phyloP scores from a whole-genome alignment of 345 rosid genomes.

The Sisymbrium altissimum region DNA sequence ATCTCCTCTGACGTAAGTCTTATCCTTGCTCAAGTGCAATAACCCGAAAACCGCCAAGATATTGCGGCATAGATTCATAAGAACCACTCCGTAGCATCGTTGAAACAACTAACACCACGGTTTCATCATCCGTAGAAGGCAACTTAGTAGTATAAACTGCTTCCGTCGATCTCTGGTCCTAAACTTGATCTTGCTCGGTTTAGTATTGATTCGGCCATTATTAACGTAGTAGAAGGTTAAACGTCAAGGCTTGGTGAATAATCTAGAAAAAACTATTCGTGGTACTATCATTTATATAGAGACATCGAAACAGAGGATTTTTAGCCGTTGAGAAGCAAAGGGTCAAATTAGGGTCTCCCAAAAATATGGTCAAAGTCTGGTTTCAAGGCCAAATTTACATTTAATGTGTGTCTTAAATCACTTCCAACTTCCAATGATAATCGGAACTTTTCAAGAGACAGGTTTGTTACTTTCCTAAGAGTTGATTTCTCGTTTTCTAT shows the following conservation, averaged over 20 bases:
- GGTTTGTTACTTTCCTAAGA: background rate
- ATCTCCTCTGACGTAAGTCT: slow-evolving; percentile 5
- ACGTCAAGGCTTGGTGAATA: too few species aligned
- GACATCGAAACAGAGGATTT: background rate
- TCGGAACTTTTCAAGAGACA: background rate
- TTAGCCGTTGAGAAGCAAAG: background rate
- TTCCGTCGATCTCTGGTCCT: too few species aligned
- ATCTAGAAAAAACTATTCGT: too few species aligned
- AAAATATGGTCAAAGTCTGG: background rate
- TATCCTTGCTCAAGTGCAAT: slow-evolving; percentile 3
- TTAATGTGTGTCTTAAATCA: background rate
- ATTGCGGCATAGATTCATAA: background rate
- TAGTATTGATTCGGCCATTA: too few species aligned
- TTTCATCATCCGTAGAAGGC: background rate
- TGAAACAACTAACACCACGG: background rate
- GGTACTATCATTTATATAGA: too few species aligned
- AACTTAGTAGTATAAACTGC: background rate
- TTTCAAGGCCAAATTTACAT: background rate
- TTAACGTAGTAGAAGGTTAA: too few species aligned
- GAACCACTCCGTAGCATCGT: background rate
- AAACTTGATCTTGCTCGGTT: too few species aligned
- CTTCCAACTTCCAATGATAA: background rate
- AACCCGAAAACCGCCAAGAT: slow-evolving; percentile 8
- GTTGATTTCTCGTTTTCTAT: background rate
- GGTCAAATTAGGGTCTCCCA: background rate